phyloP scores from a whole-genome alignment of 768 basidiomycete genomes.

The Calocybe indica region DNA sequence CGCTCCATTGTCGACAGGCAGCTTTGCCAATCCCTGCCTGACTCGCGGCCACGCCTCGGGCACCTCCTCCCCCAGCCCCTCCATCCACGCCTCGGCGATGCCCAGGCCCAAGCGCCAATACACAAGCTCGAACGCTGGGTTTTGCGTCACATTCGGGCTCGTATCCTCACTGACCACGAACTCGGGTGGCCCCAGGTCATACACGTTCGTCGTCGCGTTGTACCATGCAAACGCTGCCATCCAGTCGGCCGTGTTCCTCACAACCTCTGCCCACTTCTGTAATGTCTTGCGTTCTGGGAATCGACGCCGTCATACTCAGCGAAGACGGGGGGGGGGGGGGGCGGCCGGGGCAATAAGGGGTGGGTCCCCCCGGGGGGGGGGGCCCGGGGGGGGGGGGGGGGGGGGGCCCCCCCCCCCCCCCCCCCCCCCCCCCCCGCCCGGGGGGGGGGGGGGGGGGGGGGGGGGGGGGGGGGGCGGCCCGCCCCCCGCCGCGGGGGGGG shows the following conservation, averaged over 20 bases:
- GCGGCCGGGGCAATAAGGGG: no score
- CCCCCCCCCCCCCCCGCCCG: no score
- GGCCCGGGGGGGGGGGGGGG: no score
- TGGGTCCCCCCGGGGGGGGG: no score
- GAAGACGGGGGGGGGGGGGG: no score
- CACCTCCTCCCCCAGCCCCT: conserved; percentile 30
- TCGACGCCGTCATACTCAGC: conserved; percentile 20
- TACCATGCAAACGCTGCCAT: conserved; percentile 53
- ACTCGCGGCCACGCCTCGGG: conserved; percentile 40
- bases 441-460: no score
- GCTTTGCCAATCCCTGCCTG: conserved; percentile 37
- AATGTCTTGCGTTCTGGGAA: conserved; percentile 32
- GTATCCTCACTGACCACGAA: conserved; percentile 54
- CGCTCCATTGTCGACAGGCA: conserved; percentile 44
- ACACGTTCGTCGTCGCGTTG: conserved; percentile 39
- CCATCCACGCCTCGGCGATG: conserved; percentile 45
- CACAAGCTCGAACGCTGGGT: conserved; percentile 53
- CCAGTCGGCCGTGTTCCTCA: conserved; percentile 51
- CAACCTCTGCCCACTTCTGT: conserved; percentile 45
- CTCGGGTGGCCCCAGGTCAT: conserved; percentile 56
- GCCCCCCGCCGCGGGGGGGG: no score
- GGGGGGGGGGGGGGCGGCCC: no score
- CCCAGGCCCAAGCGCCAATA: conserved; percentile 51
- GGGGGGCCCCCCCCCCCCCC: no score
- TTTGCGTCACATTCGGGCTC: conserved; percentile 44